A percentile compares a stretch with the other conserved stretches of the same genome.
These are phyloP conservation scores for Penicillium sclerotigenum DNA, from an alignment of 2,329 filamentous ascomycete genomes.

Conservation along the genomic window DNA sequence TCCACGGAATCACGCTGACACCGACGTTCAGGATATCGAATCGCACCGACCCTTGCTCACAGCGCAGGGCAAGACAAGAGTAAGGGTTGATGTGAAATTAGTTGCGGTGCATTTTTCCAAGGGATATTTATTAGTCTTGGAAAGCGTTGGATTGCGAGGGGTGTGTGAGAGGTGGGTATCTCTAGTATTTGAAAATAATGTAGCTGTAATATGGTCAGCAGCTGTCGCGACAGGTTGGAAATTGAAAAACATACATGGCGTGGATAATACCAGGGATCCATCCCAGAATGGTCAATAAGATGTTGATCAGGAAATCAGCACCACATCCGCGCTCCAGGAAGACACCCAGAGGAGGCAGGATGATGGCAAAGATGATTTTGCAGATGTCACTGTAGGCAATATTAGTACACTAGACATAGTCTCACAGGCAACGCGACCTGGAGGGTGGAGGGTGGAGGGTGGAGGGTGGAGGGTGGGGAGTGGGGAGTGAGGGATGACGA, in stretches of 20 bases:
- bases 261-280: conserved; percentile 85
- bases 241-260: conserved; percentile 63
- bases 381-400: conserved; percentile 60
- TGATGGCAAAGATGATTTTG: conserved; percentile 83
- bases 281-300: conserved; percentile 75
- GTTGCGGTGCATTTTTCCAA: not conserved
- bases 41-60: conserved; percentile 6
- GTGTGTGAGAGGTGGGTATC: conserved; percentile 3
- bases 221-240: not conserved
- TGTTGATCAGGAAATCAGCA: conserved; percentile 87
- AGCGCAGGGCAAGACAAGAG: not conserved
- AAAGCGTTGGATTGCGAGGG: not conserved
- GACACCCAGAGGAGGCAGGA: conserved; percentile 86
- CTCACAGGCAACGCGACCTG: not conserved
- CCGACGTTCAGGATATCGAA: conserved; percentile 5
- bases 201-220: conserved; percentile 50
- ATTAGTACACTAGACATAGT: conserved; percentile 3
- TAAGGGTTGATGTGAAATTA: not conserved
- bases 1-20: conserved; percentile 29
- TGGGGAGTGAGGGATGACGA: too few relatives aligned
- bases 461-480: not conserved
- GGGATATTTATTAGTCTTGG: not conserved
- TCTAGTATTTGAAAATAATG: conserved; percentile 86
- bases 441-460: not conserved
- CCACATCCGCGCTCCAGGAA: conserved; percentile 92